Conservation (phyloP, 2,329 filamentous ascomycete species). For the Hypoxylon sp. region DNA sequence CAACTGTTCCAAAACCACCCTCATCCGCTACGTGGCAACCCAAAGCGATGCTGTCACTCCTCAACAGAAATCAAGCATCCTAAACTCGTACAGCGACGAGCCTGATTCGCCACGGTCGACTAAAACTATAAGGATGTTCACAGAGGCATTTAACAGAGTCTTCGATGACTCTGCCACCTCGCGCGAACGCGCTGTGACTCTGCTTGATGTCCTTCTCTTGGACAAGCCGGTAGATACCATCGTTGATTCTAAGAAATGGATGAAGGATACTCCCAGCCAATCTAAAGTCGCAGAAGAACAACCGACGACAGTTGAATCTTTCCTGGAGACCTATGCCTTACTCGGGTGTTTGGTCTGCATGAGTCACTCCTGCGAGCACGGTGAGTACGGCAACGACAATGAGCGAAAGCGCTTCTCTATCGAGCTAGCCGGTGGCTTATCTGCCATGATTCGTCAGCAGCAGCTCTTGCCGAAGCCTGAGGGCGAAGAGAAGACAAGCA, state of each 20-base stretch:
- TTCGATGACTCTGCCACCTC: conserved; percentile 54
- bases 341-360: conserved; percentile 68
- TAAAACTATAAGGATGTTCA: conserved; percentile 59
- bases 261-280: conserved; percentile 54
- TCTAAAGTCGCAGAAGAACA: conserved; percentile 48
- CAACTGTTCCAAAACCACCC: conserved; percentile 59
- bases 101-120: conserved; percentile 53
- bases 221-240: conserved; percentile 64
- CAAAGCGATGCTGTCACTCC: conserved; percentile 59
- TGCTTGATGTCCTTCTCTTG: conserved; percentile 61
- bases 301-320: conserved; percentile 55
- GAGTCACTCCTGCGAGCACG: conserved; percentile 68
- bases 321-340: conserved; percentile 63
- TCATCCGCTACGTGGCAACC: conserved; percentile 63
- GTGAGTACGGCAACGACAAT: conserved; percentile 64
- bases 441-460: conserved; percentile 46
- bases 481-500: conserved; percentile 48
- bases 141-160: conserved; percentile 64
- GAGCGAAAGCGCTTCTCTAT: conserved; percentile 63
- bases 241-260: conserved; percentile 62
- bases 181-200: conserved; percentile 53
- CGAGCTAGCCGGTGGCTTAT: conserved; percentile 52
- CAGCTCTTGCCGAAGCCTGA: conserved; percentile 29
- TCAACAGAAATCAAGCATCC: conserved; percentile 61
- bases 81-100: conserved; percentile 57